A percentile compares a stretch with the other conserved stretches of the same genome.
Conservation (phyloP, 768 basidiomycete species). For the Xerocomellus chrysenteron region DNA sequence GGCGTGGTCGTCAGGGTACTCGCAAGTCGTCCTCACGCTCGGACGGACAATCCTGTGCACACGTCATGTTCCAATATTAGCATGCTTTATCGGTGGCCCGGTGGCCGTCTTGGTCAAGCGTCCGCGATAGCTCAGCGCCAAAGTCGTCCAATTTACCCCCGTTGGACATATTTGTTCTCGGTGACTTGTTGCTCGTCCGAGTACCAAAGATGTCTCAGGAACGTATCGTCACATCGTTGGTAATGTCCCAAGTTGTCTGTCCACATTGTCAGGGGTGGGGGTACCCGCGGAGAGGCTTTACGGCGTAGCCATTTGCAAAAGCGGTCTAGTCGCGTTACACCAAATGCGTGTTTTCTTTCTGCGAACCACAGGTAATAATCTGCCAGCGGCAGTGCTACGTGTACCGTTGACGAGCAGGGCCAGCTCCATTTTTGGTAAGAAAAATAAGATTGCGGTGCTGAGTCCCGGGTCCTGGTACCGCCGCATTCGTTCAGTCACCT, state of each 20-base stretch:
- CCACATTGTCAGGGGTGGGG: conserved; percentile 1
- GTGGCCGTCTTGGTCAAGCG: conserved; percentile 3
- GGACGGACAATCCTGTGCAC: neutral
- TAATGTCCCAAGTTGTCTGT: neutral
- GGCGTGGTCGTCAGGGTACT: neutral
- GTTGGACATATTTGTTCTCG: conserved; percentile 4
- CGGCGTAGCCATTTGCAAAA: neutral
- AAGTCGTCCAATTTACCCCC: neutral
- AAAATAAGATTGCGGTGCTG: too few relatives aligned
- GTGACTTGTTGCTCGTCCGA: neutral
- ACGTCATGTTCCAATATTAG: conserved; percentile 11
- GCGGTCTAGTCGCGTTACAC: neutral
- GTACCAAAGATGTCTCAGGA: neutral
- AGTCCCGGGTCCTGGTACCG: too few relatives aligned
- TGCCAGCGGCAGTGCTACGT: too few relatives aligned
- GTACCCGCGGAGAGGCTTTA: neutral
- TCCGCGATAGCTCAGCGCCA: conserved; percentile 14
- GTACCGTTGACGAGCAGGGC: too few relatives aligned
- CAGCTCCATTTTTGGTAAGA: too few relatives aligned
- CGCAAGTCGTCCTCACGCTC: neutral
- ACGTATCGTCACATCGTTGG: neutral
- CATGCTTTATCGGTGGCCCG: neutral
- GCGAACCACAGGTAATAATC: too few relatives aligned
- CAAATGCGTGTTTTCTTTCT: neutral
- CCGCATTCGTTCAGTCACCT: too few relatives aligned